Base-by-base conservation (phyloP, 176 grass and related monocot species). In the Lolium multiflorum region DNA sequence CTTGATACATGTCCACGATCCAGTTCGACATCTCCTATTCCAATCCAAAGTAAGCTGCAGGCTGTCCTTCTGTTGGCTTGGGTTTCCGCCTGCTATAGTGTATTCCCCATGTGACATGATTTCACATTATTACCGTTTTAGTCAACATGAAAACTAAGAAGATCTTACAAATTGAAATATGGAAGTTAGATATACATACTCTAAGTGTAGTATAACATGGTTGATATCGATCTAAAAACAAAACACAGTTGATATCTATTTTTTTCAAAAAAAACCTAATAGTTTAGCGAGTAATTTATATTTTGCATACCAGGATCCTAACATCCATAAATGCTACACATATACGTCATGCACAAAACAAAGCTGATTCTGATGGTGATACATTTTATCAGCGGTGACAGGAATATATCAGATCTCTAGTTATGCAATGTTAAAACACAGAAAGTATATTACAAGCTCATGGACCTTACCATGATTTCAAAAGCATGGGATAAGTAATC, bases 401-500 rank as follows among this genome's bases (percentile, higher is more conserved):
- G 63, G 72, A 66, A 66, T 3, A 74, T 6, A 80, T 8, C 28
- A 62, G 17, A 75, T 84, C 16, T 47, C 41, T 62, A 18, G 7
- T 78, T 37, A 52, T 25, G 28, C 8, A 55, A 6, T 8, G 41
- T 38, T 60, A 18, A 38, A 87, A 20, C 28, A 83, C 2, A 15
- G 1, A 64, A 20, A 56, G 37, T 37, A 24, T 7, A 22, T n/a
- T 43, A 22, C 16, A 31, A 31, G 28, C 28, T 31, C 28, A 31
- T 22, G 5, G 56, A 81, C 4, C 83, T 78, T 92, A 98, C 96
- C 96, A 91, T 94, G 28, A 96, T 94, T 74, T 89, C 81, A 72
- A 90, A 94, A 65, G 91, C 91, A 89, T 98, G 96, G 13, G 86
- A 94, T 83, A 95, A 18, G 82, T 98, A 98, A 75, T 98, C 93